Evolutionary conservation across 1,284 basidiomycete species (phyloP), one percentile per base, ranked within the genome.

Genomic region (Puccinia triticina): DNA sequence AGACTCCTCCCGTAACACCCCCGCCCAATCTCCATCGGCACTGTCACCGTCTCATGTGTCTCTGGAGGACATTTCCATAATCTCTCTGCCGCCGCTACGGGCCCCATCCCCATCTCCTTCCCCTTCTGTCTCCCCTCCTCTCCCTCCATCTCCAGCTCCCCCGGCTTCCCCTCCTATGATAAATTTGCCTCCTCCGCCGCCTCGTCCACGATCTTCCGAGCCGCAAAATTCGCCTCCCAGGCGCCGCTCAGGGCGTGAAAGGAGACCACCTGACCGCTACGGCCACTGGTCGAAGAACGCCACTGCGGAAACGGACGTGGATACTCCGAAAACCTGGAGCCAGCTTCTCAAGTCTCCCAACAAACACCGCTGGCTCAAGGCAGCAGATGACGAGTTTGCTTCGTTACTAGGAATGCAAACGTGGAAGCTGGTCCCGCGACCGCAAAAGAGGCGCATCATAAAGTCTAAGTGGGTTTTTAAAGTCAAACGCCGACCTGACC

Each of bases 381-480:
- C 40, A 43, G 40, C 40, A 7, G 40, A 43, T 12, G 40, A 43
- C 40, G 40, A 43, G 40, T 43, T 43, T 12, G 4, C 12, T 4
- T 43, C 40, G 4, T 12, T 43, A 4, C 40, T 43, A 43, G 40
- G 7, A 43, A 43, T 43, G 40, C 40, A 43, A 43, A 43, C 40
- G 40, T 43, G 40, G 40, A 43, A 43, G 12, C 40, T 43, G 40
- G 40, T 43, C 40, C 40, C 40, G 12, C 4, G 32, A 61, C 57
- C 57, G 10, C n/a, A n/a, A n/a, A 61, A 61, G 57, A n/a, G 57
- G 10, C n/a, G 32, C 57, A 61, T 61, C 4, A 61, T 61, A n/a
- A 61, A 61, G 57, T 61, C 57, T 26, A 61, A 61, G 32, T 61
- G 57, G 57, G 57, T 61, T 61, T 61, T 61, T 32, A 61, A 61